A percentile compares a stretch with the other conserved stretches of the same genome.
Conservation (phyloP, 805 yeast genomes). For the Saccharomycopsis microspora region DNA sequence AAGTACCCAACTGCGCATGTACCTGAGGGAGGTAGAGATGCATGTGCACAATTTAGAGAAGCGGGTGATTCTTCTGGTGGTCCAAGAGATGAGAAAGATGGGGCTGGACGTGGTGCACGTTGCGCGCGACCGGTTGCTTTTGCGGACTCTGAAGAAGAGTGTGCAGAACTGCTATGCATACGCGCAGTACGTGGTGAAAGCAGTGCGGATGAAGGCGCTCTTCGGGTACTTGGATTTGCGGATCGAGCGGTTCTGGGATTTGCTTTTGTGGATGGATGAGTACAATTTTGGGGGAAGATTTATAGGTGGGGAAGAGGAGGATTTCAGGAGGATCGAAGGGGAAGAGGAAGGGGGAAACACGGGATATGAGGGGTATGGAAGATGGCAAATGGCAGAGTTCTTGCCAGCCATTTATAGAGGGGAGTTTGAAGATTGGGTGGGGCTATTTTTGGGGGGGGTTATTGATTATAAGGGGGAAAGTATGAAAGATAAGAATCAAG, state of each 20-base stretch:
- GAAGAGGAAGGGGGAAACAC: conserved; percentile 28
- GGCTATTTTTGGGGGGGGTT: conserved; percentile 62
- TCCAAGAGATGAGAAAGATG: conserved; percentile 45
- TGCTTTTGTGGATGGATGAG: conserved; percentile 91
- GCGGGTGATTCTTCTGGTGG: conserved; percentile 68
- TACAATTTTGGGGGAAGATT: conserved; percentile 73
- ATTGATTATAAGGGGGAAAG: conserved; percentile 34
- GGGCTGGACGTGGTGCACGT: conserved; percentile 79
- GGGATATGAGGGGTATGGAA: conserved; percentile 28
- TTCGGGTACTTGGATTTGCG: conserved; percentile 72
- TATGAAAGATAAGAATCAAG: conserved; percentile 21
- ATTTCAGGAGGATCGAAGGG: conserved; percentile 21
- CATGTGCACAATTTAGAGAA: conserved; percentile 82
- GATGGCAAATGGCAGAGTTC: conserved; percentile 70
- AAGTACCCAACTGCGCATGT: conserved; percentile 57
- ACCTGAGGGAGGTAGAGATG: conserved; percentile 69
- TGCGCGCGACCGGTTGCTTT: conserved; percentile 58
- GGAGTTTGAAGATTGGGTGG: conserved; percentile 84
- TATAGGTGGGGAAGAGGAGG: conserved; percentile 27
- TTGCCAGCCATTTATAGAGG: conserved; percentile 65
- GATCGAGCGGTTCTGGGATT: conserved; percentile 79
- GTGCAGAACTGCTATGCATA: conserved; percentile 88
- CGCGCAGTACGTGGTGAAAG: conserved; percentile 70
- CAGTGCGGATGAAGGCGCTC: conserved; percentile 68
- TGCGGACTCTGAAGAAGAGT: conserved; percentile 63